These are phyloP conservation scores for Acmispon strigosus DNA, from an alignment of 306 rosid genomes.

Conservation along the genomic window DNA sequence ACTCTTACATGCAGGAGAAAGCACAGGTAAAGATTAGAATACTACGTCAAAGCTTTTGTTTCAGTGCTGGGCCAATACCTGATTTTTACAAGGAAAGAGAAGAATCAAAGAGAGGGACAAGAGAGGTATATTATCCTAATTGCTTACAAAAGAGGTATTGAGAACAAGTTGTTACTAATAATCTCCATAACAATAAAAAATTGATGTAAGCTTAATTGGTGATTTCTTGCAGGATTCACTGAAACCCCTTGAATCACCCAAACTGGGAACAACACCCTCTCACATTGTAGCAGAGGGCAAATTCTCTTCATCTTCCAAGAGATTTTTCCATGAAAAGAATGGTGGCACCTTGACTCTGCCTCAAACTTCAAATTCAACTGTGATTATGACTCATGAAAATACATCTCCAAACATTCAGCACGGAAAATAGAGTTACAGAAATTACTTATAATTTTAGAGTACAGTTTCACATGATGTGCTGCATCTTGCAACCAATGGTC, in stretches of 20 bases:
- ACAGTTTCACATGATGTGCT: neutral
- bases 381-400: slow-evolving; percentile 36
- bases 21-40: slow-evolving; percentile 45
- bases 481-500: neutral
- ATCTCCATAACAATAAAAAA: neutral
- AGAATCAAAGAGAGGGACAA: slow-evolving; percentile 28
- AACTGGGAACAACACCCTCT: slow-evolving; percentile 27
- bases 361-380: slow-evolving; percentile 28
- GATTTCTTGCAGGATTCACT: slow-evolving; percentile 34
- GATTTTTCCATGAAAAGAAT: slow-evolving; percentile 26
- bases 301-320: slow-evolving; percentile 25
- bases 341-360: slow-evolving; percentile 18
- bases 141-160: neutral
- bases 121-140: slow-evolving; percentile 19
- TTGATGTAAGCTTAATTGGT: neutral
- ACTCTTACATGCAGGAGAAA: slow-evolving; percentile 44
- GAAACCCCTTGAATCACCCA: slow-evolving; percentile 31
- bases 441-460: neutral
- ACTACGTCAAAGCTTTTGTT: slow-evolving; percentile 49
- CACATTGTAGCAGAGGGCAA: slow-evolving; percentile 21
- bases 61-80: slow-evolving; percentile 60
- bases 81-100: slow-evolving; percentile 47
- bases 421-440: neutral
- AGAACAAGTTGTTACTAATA: neutral
- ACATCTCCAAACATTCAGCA: slow-evolving; percentile 61